Evolutionary conservation across 257 asterid genomes (phyloP), one percentile per base, ranked within the genome.

Genomic region (Solanum phureja): DNA sequence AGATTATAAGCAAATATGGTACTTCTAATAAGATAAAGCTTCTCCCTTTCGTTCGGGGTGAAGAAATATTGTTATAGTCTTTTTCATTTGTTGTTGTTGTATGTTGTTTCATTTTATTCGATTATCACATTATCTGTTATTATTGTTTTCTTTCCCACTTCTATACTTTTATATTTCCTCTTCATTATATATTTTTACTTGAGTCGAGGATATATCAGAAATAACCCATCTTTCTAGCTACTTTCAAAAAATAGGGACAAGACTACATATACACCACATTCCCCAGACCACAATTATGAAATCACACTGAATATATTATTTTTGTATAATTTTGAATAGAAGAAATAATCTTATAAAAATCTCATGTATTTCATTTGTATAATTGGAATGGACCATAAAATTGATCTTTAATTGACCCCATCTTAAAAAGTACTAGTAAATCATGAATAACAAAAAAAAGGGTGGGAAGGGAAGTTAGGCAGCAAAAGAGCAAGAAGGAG

Each of bases 401-500:
- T 37, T 1, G 33, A 75, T 75, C 21, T 31, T 71, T 16, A 16
- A 33, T 33, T 9, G 77, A 71, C 77, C 40, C 77, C 77, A 71
- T 71, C 77, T 16, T 29, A 6, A 6, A 69, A 69, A 29, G 23
- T 69, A 68, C 3, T 7, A 18, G 29, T 4, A 46, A 29, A 21
- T 77, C 46, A 13, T 33, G 42, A 16, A 31, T 71, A 11, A 21
- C 23, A 37, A n/a, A 76, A n/a, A 3, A n/a, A 3, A 34, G 0
- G 11, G 10, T 3, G 44, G 24, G n/a, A 38, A 7, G 13, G 8
- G 29, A 10, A 11, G 14, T 62, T 84, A 16, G 77, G 87, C 87
- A 84, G 58, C 77, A 84, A 71, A 85, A 38, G 87, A 38, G 66
- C 24, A 81, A 73, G 69, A 23, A 88, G 84, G 29, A 81, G 87